phyloP scores from a whole-genome alignment of 2,329 filamentous ascomycete species.

The Claviceps arundinis region DNA sequence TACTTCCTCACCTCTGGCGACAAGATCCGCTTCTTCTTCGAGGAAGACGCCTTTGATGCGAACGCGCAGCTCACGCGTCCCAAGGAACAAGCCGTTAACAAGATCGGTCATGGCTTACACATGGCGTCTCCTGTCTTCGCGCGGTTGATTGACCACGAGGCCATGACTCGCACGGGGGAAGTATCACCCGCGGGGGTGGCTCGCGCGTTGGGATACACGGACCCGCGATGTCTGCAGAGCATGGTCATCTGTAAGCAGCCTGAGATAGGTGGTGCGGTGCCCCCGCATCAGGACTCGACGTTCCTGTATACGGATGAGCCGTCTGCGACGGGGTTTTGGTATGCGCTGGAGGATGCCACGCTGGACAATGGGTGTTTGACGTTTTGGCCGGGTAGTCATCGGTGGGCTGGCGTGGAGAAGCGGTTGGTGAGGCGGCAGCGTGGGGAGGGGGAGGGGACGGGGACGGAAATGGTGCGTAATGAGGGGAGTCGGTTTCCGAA shows the following conservation, averaged over 20 bases:
- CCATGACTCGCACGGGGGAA: slow-evolving; percentile 14
- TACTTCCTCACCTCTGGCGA: slow-evolving; percentile 88
- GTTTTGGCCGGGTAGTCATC: slow-evolving; percentile 74
- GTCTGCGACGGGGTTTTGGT: slow-evolving; percentile 91
- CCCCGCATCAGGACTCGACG: slow-evolving; percentile 81
- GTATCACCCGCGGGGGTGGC: slow-evolving; percentile 50
- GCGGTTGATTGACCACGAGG: slow-evolving; percentile 38
- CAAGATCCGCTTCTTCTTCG: slow-evolving; percentile 94
- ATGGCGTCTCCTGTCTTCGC: slow-evolving; percentile 54
- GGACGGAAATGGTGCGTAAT: slow-evolving; percentile 60
- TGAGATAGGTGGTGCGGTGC: slow-evolving; percentile 84
- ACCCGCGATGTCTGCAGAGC: slow-evolving; percentile 72
- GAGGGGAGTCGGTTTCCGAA: slow-evolving; percentile 49
- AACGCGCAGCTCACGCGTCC: slow-evolving; percentile 57
- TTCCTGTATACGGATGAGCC: slow-evolving; percentile 87
- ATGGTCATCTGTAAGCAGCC: slow-evolving; percentile 99
- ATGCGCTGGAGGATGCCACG: slow-evolving; percentile 86
- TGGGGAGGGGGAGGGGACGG: slow-evolving; percentile 33
- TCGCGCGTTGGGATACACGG: slow-evolving; percentile 54
- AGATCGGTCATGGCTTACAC: slow-evolving; percentile 72
- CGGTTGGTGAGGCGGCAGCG: slow-evolving; percentile 55
- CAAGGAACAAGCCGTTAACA: slow-evolving; percentile 78
- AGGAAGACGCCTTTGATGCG: slow-evolving; percentile 74
- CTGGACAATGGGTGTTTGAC: slow-evolving; percentile 76
- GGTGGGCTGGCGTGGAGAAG: slow-evolving; percentile 53